Conservation (phyloP, 2,329 filamentous ascomycete species). For the Fusarium miscanthi region DNA sequence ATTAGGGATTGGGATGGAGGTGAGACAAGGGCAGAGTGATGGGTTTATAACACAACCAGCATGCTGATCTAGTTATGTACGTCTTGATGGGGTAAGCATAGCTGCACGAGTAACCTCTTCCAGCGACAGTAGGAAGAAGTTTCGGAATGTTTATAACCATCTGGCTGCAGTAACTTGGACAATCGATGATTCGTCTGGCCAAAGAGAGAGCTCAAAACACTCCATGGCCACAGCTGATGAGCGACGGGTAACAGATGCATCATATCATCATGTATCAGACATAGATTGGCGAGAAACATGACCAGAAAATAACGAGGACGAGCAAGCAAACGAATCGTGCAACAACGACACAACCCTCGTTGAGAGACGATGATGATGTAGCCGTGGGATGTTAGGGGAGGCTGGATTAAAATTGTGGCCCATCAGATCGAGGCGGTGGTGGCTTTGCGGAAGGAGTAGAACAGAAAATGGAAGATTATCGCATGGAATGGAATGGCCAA, state of each 20-base stretch:
- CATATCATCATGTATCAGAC: not conserved
- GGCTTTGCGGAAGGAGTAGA: conserved; percentile 16
- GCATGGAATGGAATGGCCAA: conserved; percentile 30
- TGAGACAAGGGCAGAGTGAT: conserved; percentile 29
- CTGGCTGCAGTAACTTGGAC: not conserved
- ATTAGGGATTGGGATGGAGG: conserved; percentile 4
- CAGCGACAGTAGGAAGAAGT: not conserved
- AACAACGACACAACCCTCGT: conserved; percentile 4
- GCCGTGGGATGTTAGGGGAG: conserved; percentile 3
- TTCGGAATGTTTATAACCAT: not conserved
- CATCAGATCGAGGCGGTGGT: conserved; percentile 35
- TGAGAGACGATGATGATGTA: conserved; percentile 17
- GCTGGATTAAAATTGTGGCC: conserved; percentile 13
- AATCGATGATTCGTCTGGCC: not conserved
- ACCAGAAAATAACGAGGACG: not conserved
- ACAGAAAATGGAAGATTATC: not conserved
- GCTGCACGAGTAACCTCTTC: not conserved
- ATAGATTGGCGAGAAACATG: conserved; percentile 9
- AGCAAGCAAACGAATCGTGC: conserved; percentile 16
- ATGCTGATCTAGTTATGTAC: not conserved
- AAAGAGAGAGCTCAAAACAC: not conserved
- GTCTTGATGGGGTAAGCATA: not conserved
- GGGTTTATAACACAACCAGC: conserved; percentile 6
- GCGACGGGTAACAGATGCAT: not conserved
- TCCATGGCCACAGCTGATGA: not conserved